Evolutionary conservation across 78 protist genomes (phyloP), one percentile per base, ranked within the genome.

Genomic region (Chrysochromulina parva): DNA sequence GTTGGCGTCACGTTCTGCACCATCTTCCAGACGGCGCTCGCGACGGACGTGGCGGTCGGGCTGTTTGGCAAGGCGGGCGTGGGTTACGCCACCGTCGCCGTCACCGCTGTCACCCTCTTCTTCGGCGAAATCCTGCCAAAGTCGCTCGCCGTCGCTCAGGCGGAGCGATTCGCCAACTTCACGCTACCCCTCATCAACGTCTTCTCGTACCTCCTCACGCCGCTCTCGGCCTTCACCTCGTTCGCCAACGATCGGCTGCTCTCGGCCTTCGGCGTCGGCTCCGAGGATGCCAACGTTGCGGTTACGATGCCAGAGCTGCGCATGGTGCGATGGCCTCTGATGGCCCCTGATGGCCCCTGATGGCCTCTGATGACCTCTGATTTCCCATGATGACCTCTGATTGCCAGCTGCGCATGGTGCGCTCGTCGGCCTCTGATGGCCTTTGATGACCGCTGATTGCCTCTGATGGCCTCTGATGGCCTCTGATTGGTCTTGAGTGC

Each of bases 71-170:
- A 54, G 55, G 22, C 50, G 38, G 76, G 57, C 59, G 22, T 84
- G n/a, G 57, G 62, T 22, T 13, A 26, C 24, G 66, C 81, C 50
- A 58, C 88, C 11, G 48, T 11, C 0, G 22, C 65, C 7, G 26
- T 90, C 16, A 90, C 93, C n/a, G 13, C 71, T 6, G 3, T 58
- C 26, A 90, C 88, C 10, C 88, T 90, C 24, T 13, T 84, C 53
- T 82, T 90, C 53, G 74, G 62, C 59, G 93, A 90, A 53, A 80
- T 90, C 7, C 3, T 90, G 26, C 93, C 93, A 3, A 90, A 90
- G 78, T 71, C 78, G n/a, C 62, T 90, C 54, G 93, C 90, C 5
- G 88, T 88, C n/a, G 52, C 55, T 11, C 48, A 82, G 54, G 60
- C n/a, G 22, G 55, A 3, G 71, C 71, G 28, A 13, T 2, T 90